Evolutionary conservation across 768 basidiomycete genomes (phyloP), one percentile per base, ranked within the genome.

Genomic region (Lentinula detonsa): DNA sequence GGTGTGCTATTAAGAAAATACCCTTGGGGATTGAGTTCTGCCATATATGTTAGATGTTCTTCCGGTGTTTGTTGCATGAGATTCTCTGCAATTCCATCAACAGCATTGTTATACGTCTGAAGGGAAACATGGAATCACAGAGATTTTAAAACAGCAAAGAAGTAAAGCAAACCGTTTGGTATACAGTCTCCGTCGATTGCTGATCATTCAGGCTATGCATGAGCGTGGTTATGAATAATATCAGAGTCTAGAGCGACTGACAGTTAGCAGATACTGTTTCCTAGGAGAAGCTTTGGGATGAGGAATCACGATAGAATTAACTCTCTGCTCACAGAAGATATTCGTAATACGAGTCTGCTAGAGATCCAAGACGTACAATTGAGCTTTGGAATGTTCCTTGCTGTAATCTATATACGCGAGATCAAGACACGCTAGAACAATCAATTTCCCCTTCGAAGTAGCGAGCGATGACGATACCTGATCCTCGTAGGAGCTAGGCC

Each of bases 331-430:
- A 85, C 84, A 88, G 66, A 13, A 88, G 70, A 65, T 90, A 88
- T 67, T 91, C 91, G 67, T 91, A 93, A 72, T 88, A 92, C 3
- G 87, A 89, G 69, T 93, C 91, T 48, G 86, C 91, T 31, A 89
- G 77, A 28, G 88, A 89, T 13, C 90, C 90, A 13, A 93, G 78
- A 6, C 91, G 82, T 61, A 93, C 87, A 21, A 86, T 79, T 11
- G 84, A 79, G 21, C 76, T 68, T 40, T 79, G 23, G 37, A 70
- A 72, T 1, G 54, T 59, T 9, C 69, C 71, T 28, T 62, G 60
- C 23, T 39, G 3, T 39, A 39, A 8, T 4, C 64, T 58, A 10
- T 73, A 35, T 28, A 56, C 16, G 10, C 13, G 15, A 58, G 33
- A 28, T 28, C 28, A 28, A 28, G 28, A 28, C 28, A 28, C 28